phyloP scores from a whole-genome alignment of 108 stramenopile genomes.

The Conticribra guillardii region DNA sequence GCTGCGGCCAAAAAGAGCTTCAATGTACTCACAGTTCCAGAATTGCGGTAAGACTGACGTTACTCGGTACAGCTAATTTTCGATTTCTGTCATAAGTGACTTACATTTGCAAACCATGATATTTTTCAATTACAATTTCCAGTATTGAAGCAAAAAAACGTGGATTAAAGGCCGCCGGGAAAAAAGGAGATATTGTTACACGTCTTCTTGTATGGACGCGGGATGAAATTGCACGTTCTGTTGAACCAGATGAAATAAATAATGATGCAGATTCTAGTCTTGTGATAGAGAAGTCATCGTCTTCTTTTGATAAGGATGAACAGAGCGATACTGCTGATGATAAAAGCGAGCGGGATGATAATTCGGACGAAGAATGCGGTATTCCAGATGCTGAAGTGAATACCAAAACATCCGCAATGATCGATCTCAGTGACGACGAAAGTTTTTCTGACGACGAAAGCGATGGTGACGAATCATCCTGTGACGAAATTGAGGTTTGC shows the following conservation, averaged over 20 bases:
- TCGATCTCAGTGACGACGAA: conserved; percentile 49
- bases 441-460: conserved; percentile 41
- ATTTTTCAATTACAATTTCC: not conserved
- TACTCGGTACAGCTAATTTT: not conserved
- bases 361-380: conserved; percentile 8
- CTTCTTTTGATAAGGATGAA: conserved; percentile 25
- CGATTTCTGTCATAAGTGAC: not conserved
- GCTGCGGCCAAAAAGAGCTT: conserved; percentile 65
- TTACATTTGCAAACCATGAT: not conserved
- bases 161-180: conserved; percentile 64
- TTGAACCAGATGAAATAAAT: conserved; percentile 25
- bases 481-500: conserved; percentile 57
- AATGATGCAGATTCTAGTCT: conserved; percentile 3
- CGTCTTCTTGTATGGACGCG: conserved; percentile 80
- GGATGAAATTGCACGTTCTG: conserved; percentile 70
- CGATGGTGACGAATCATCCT: conserved; percentile 47
- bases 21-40: conserved; percentile 75
- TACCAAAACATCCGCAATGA: conserved; percentile 17
- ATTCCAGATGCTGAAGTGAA: not conserved
- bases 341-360: not conserved
- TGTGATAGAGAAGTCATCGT: not conserved
- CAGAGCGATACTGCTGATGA: conserved; percentile 14
- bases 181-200: conserved; percentile 76
- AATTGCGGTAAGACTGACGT: conserved; percentile 48
- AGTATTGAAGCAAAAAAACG: conserved; percentile 58